phyloP scores from a whole-genome alignment of 805 yeast genomes.

The Saturnispora galanensis region DNA sequence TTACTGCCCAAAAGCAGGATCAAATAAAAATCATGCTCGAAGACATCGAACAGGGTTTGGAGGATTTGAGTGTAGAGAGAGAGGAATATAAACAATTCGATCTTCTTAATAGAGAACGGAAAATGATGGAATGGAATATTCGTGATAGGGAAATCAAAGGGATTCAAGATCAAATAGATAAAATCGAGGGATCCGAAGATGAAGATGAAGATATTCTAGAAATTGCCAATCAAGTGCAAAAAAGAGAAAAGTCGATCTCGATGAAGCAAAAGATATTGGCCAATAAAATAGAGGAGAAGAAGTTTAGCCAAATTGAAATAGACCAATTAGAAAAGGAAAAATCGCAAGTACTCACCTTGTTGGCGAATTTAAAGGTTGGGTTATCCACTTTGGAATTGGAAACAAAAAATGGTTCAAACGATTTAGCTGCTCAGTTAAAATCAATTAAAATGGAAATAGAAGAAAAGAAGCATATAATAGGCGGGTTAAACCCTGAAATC shows the following conservation, averaged over 20 bases:
- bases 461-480: background rate
- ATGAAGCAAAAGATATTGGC: constrained; percentile 37
- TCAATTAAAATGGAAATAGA: background rate
- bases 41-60: constrained; percentile 60
- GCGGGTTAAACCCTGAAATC: constrained; percentile 27
- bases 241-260: constrained; percentile 44
- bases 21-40: constrained; percentile 65
- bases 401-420: constrained; percentile 14
- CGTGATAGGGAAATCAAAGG: constrained; percentile 68
- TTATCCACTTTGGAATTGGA: constrained; percentile 34
- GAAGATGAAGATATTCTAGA: constrained; percentile 43
- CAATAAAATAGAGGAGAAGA: constrained; percentile 37
- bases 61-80: constrained; percentile 74
- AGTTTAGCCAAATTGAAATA: constrained; percentile 47
- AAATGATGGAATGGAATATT: constrained; percentile 63
- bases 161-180: constrained; percentile 49
- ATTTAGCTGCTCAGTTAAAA: background rate
- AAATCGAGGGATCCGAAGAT: constrained; percentile 48
- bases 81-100: constrained; percentile 66
- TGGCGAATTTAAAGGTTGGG: constrained; percentile 35
- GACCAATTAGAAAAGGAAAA: constrained; percentile 30
- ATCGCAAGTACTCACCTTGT: constrained; percentile 30
- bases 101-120: constrained; percentile 53
- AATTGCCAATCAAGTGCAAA: constrained; percentile 43
- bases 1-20: constrained; percentile 56